Base-by-base conservation (phyloP, 1,284 basidiomycete genomes). In the Gomphus sp. region DNA sequence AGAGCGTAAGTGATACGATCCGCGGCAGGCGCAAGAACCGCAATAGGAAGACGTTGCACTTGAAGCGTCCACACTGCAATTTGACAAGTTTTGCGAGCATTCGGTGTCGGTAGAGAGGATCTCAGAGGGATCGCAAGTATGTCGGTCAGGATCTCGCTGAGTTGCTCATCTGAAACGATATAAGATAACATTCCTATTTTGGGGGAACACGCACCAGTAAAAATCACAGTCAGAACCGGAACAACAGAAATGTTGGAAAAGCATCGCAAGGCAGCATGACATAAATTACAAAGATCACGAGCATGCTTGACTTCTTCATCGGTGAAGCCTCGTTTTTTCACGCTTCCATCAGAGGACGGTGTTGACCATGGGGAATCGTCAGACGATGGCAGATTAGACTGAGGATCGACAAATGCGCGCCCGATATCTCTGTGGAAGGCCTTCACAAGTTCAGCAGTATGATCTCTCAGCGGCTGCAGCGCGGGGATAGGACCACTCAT, bases 1-100 rank as follows among this genome's bases (percentile, higher is more conserved):
- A 91, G 68, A 2, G 86, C 85, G 59, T 80, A 82, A 0, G 82
- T 77, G 45, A 91, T 87, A 36, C 84, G 77, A 63, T 82, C 79
- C 11, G 75, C 77, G 2, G 84, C 79, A 16, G 82, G 81, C 16
- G 70, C 64, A 14, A 91, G 73, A 14, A 90, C 77, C 0, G 74
- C 70, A 28, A 73, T 70, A 18, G 89, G 84, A 9, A 91, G 76
- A 7, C 85, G 80, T 63, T 88, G 85, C 1, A 72, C 73, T 65
- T 89, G 87, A 14, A 91, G 66, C 2, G 89, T 72, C 79, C 82
- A 85, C 25, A 91, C 86, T 0, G 84, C 78, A 31, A 91, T 70
- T 2, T 86, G 87, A 61, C 80, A 89, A 1, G 88, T 91, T 69
- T 91, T 91, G n/a, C 89, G 80, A 9, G 87, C 79, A 66, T 90